Conservation (phyloP, 305 asterid genomes). For the Andrographis paniculata region DNA sequence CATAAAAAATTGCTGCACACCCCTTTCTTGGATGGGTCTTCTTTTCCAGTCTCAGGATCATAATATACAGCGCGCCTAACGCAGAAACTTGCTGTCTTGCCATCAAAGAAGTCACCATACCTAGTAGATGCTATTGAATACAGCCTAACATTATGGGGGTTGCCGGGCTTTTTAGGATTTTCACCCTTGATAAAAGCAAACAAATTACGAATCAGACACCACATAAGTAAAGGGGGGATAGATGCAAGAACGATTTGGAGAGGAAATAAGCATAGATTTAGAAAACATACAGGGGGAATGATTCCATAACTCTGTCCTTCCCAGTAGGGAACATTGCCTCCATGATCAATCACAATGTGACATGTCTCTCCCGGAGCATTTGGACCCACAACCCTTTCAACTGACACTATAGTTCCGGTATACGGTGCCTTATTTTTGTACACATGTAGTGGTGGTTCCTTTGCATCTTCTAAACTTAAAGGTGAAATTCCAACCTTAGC, state of each 20-base stretch:
- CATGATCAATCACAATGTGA: constrained; percentile 91
- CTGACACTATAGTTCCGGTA: constrained; percentile 74
- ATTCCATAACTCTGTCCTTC: constrained; percentile 98
- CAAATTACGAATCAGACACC: neutral
- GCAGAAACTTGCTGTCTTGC: constrained; percentile 86
- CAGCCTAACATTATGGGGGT: constrained; percentile 75
- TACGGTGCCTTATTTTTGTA: constrained; percentile 88
- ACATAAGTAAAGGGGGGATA: no score
- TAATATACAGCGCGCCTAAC: constrained; percentile 93
- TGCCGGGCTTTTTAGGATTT: constrained; percentile 91
- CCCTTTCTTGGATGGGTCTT: constrained; percentile 80
- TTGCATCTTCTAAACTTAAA: constrained; percentile 64
- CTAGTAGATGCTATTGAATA: constrained; percentile 94
- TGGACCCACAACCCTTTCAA: constrained; percentile 85
- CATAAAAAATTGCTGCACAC: constrained; percentile 90
- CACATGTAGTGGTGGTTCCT: constrained; percentile 85
- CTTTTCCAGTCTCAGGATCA: constrained; percentile 88
- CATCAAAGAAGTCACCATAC: constrained; percentile 87
- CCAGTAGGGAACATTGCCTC: constrained; percentile 89
- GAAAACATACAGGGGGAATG: constrained; percentile 67
- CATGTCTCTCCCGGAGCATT: constrained; percentile 95
- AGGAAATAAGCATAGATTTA: constrained; percentile 1
- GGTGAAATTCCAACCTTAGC: constrained; percentile 69
- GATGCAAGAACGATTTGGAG: no score
- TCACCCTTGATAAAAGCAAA: constrained; percentile 44